phyloP scores from a whole-genome alignment of 2,329 filamentous ascomycete genomes.

The Aspergillus proliferans region DNA sequence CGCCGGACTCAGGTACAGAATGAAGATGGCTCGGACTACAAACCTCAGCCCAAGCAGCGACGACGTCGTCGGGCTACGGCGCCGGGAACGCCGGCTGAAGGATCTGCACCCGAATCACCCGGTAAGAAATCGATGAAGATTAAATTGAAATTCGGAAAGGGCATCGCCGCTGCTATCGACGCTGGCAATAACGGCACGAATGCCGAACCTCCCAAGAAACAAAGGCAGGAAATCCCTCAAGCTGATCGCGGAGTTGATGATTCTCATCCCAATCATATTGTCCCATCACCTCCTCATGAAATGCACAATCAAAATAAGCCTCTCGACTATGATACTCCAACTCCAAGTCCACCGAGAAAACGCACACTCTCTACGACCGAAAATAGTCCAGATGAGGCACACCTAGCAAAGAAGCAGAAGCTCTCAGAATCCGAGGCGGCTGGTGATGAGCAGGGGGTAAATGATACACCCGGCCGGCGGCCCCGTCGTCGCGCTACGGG shows the following conservation, averaged over 20 bases:
- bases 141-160: slow-evolving; percentile 10
- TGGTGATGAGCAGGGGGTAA: neutral
- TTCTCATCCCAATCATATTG: too few relatives aligned
- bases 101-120: neutral
- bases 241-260: too few relatives aligned
- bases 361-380: neutral
- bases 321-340: too few relatives aligned
- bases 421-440: neutral
- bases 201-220: neutral
- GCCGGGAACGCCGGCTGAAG: neutral
- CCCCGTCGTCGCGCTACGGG: slow-evolving; percentile 18
- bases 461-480: slow-evolving; percentile 12
- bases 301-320: too few relatives aligned
- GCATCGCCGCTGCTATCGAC: neutral
- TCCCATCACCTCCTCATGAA: too few relatives aligned
- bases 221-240: too few relatives aligned
- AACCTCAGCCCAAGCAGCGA: slow-evolving; percentile 6
- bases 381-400: neutral
- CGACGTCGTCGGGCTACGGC: slow-evolving; percentile 12
- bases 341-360: neutral
- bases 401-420: neutral
- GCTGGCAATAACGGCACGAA: too few relatives aligned
- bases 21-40: slow-evolving; percentile 2
- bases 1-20: slow-evolving; percentile 6
- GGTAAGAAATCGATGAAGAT: slow-evolving; percentile 9